Conservation (phyloP, 345 rosid species). For the Brassica nigra region DNA sequence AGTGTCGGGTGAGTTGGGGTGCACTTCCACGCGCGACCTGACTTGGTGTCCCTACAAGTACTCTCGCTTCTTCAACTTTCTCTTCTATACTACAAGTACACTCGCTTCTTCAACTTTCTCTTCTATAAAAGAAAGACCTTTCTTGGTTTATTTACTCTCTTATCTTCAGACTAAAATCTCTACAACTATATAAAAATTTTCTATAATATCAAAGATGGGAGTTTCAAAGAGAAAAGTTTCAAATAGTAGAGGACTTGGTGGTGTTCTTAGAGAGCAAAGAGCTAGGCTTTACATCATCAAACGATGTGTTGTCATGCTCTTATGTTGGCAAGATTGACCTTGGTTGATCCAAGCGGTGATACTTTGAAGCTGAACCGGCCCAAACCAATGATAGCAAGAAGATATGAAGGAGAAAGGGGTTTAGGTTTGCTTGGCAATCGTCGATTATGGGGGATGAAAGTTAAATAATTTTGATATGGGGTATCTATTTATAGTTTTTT, state of each 20-base stretch:
- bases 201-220: constrained; percentile 43
- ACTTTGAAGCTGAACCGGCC: constrained; percentile 20
- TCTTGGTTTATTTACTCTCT: constrained; percentile 19
- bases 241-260: constrained; percentile 62
- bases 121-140: constrained; percentile 13
- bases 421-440: constrained; percentile 13
- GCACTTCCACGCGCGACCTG: constrained; percentile 41
- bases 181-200: background rate
- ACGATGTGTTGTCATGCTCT: constrained; percentile 85
- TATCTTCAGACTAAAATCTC: constrained; percentile 19
- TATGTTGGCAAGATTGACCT: constrained; percentile 78
- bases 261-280: constrained; percentile 79
- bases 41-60: constrained; percentile 36
- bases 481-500: background rate
- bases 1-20: constrained; percentile 39
- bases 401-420: background rate
- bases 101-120: constrained; percentile 1
- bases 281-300: constrained; percentile 80
- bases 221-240: constrained; percentile 68
- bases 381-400: constrained; percentile 18
- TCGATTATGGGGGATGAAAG: constrained; percentile 14
- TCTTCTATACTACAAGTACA: constrained; percentile 27
- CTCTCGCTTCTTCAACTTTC: background rate
- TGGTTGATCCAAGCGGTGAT: constrained; percentile 9
- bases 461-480: constrained; percentile 21